Evolutionary conservation across 1,139 yeast species (phyloP), one percentile per base, ranked within the genome.

Genomic region (Saccharomyces uvarum): DNA sequence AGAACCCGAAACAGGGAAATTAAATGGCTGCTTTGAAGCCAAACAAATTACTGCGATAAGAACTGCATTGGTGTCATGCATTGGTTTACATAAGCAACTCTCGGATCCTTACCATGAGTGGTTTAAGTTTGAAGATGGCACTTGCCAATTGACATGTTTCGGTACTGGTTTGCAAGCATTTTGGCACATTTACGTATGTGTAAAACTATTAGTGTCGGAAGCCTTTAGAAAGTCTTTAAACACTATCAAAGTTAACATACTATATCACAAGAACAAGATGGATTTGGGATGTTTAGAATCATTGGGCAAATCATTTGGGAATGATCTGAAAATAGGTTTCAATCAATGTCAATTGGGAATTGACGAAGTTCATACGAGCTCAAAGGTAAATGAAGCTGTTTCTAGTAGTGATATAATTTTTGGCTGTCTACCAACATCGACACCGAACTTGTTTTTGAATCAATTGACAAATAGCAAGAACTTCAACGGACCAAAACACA

Each of bases 141-240:
- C 27, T 47, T n/a, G 63, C 57, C 50, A 56, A 44, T 24, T 58
- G 64, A 63, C 67, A 27, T 81, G 79, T 1, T 81, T 80, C 65
- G 90, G 90, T 0, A 80, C 81, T n/a, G 89, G 90, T 0, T 74
- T 76, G 28, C 89, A 84, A 64, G 85, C 85, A 0, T 77, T 76
- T 60, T 84, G 89, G 89, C 89, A 84, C 62, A 70, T 77, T 26
- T 73, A 73, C 58, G 66, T 83, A 51, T 73, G 82, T 0, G 63
- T 80, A 44, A 58, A 69, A 6, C 64, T 81, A 49, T 80, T 78
- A 58, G 73, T 75, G 3, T 61, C 60, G 0, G 56, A 64, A 47
- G 67, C 79, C 42, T 32, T 52, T 53, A 19, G 33, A 26, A 13
- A 49, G 49, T 24, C 50, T 38, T 19, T 53, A 48, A 58, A 63